Base-by-base conservation (phyloP, 73 alveolate species). In the Stentor roeselii region DNA sequence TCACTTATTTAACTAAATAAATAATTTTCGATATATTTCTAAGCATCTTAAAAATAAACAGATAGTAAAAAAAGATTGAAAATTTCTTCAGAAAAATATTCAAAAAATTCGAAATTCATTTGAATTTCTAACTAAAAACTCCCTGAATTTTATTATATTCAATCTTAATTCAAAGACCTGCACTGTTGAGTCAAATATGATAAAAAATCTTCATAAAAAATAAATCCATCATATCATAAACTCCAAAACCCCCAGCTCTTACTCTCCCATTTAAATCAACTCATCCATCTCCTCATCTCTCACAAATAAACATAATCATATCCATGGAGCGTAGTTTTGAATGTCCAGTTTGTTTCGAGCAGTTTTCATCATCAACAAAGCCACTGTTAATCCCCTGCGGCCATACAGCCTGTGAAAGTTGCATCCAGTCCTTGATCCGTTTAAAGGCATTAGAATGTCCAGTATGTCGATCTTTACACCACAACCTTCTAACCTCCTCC, bases 361-460 rank as follows among this genome's bases (percentile, higher is more conserved):
- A 21, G 27, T 67, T 27, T 2, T 27, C 0, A 27, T 67, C 80
- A 21, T 36, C 21, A 2, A n/a, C 34, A 15, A 67, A 67, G 42
- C 80, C 80, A 27, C 80, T 67, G 21, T 14, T 67, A 14, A 21
- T 67, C 21, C 80, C 80, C 11, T 67, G 80, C 34, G 80, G 80
- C 34, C 80, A 67, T 34, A 67, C 2, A 14, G 80, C 34, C 14
- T 67, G 80, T 32, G 14, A 14, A 14, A n/a, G 21, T 30, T 67
- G 80, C 2, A 1, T 67, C 0, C 14, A 21, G 34, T 27, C 42
- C n/a, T 67, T 67, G 34, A 0, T 40, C 14, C 21, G 34, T 27
- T 15, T 27, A n/a, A 14, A n/a, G 0, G 27, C 37, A 30, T 34
- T 21, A 15, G 37, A 67, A 67, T 67, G 80, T 2, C 80, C 80